Conservation (phyloP, 106 monocot genomes). For the Dioscorea zingiberensis region DNA sequence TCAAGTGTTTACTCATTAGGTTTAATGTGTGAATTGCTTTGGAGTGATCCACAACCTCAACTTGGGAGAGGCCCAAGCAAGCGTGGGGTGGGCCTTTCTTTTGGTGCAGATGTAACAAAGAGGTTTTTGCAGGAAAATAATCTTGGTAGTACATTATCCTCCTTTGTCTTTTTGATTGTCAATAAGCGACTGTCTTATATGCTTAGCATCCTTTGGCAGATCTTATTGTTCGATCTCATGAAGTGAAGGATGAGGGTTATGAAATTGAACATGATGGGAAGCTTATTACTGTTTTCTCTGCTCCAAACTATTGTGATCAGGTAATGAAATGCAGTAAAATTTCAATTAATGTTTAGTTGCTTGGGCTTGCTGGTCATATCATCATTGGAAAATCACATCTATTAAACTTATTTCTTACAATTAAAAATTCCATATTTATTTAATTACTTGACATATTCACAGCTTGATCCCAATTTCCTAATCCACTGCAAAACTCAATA, state of each 20-base stretch:
- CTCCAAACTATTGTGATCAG: slow-evolving; percentile 97
- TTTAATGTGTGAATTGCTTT: slow-evolving; percentile 95
- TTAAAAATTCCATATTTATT: no score
- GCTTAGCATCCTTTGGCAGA: slow-evolving; percentile 29
- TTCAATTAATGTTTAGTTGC: no score
- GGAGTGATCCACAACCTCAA: slow-evolving; percentile 99
- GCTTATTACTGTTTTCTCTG: slow-evolving; percentile 97
- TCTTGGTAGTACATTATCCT: slow-evolving; percentile 42
- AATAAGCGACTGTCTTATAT: neutral
- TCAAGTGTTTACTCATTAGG: slow-evolving; percentile 22
- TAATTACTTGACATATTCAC: no score
- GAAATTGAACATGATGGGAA: slow-evolving; percentile 96
- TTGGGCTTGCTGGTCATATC: no score
- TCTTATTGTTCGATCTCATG: slow-evolving; percentile 92
- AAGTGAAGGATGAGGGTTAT: slow-evolving; percentile 98
- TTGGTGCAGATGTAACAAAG: slow-evolving; percentile 94
- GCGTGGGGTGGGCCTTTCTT: slow-evolving; percentile 93
- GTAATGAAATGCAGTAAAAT: slow-evolving; percentile 31
- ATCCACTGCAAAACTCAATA: no score
- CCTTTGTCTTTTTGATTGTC: slow-evolving; percentile 4
- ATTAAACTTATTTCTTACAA: no score
- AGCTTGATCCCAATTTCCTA: no score
- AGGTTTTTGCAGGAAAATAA: slow-evolving; percentile 86
- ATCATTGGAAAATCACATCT: no score
- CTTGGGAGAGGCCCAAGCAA: slow-evolving; percentile 95